Evolutionary conservation across 192 early-diverging fungal species (phyloP).

Genomic region (Powellomyces hirtus): DNA sequence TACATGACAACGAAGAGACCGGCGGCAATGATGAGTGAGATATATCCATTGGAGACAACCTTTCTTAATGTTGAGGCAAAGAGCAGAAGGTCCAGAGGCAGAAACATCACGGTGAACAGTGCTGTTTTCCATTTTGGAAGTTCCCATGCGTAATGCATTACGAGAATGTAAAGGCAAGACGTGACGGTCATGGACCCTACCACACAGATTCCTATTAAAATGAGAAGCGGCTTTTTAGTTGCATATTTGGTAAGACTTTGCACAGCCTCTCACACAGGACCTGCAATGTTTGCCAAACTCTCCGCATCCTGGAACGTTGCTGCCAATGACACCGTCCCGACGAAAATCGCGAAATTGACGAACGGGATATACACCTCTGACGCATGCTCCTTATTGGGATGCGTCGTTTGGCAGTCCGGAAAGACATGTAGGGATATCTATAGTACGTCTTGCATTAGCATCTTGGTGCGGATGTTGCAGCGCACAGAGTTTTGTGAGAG

Average conservation of each 20-base stretch:
- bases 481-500: too few relatives aligned
- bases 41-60: slow-evolving; percentile 34
- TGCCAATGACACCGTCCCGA: slow-evolving; percentile 36
- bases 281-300: slow-evolving; percentile 45
- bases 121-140: slow-evolving; percentile 16
- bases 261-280: too few relatives aligned
- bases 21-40: slow-evolving; percentile 27
- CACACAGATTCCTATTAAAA: slow-evolving; percentile 32
- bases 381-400: slow-evolving; percentile 33
- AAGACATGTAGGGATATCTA: slow-evolving; percentile 52
- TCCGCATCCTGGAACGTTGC: slow-evolving; percentile 37
- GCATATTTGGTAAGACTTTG: too few relatives aligned
- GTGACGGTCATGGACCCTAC: slow-evolving; percentile 39
- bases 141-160: slow-evolving; percentile 40
- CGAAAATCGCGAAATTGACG: slow-evolving; percentile 48
- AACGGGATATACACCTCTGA: slow-evolving; percentile 52
- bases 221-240: too few relatives aligned
- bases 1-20: slow-evolving; percentile 42
- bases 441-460: not conserved
- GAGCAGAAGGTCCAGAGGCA: slow-evolving; percentile 31
- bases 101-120: slow-evolving; percentile 26
- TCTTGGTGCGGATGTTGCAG: too few relatives aligned
- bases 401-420: slow-evolving; percentile 43
- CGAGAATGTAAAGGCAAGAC: slow-evolving; percentile 34
- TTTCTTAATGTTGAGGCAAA: slow-evolving; percentile 31